phyloP scores from a whole-genome alignment of 139 green algal species.

The Tetradesmus obliquus region DNA sequence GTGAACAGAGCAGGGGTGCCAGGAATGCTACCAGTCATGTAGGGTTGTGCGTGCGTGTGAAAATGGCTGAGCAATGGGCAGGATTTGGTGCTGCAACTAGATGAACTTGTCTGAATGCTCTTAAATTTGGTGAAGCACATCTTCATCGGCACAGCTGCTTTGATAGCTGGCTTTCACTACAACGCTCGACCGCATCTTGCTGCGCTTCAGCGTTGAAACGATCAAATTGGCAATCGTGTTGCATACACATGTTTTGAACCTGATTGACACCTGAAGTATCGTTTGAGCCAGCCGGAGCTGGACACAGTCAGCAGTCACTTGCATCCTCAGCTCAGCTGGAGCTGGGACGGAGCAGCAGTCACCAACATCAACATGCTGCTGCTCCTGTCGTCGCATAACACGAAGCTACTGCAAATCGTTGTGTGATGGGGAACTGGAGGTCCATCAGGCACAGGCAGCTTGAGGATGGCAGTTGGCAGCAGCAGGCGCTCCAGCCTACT shows the following conservation, averaged over 20 bases:
- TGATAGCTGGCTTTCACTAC: no score
- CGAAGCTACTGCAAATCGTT: neutral
- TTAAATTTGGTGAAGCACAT: no score
- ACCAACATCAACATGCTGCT: neutral
- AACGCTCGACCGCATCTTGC: no score
- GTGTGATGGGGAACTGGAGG: neutral
- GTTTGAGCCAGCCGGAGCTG: neutral
- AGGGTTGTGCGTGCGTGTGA: neutral
- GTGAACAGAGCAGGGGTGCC: no score
- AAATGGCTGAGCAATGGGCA: neutral
- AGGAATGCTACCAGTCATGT: neutral
- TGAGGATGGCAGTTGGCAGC: neutral
- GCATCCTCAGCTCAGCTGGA: neutral
- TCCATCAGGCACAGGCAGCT: neutral
- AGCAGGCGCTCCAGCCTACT: neutral
- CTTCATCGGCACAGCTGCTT: no score
- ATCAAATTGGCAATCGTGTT: no score
- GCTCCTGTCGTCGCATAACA: neutral
- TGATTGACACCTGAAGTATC: neutral
- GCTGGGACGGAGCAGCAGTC: neutral
- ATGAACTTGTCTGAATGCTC: no score
- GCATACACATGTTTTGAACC: no score
- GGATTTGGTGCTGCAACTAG: no score
- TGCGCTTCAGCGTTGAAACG: no score
- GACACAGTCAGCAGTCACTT: neutral